Conservation (phyloP, 169 alveolate genomes). For the Babesia divergens region DNA sequence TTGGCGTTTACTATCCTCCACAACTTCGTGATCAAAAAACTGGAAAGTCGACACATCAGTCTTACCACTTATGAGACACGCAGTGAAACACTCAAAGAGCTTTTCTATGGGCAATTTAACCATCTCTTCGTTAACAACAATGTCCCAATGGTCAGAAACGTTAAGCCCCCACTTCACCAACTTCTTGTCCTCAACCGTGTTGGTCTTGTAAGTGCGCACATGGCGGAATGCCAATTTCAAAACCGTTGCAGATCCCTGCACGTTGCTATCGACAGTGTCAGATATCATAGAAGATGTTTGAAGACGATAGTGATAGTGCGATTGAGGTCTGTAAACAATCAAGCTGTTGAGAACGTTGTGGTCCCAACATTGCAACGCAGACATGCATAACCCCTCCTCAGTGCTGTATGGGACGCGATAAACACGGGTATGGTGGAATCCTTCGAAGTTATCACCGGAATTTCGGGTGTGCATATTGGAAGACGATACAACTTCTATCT, state of each 20-base stretch:
- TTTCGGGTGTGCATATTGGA: conserved; percentile 7
- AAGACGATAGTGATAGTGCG: conserved; percentile 48
- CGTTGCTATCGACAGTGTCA: background rate
- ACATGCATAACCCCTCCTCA: conserved; percentile 21
- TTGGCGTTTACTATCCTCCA: conserved; percentile 42
- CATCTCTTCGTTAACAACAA: conserved; percentile 48
- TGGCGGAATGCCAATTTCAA: conserved; percentile 42
- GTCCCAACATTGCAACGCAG: conserved; percentile 11
- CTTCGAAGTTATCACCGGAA: conserved; percentile 28
- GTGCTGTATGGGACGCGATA: conserved; percentile 37
- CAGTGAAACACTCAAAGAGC: conserved; percentile 20
- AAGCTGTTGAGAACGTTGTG: conserved; percentile 36
- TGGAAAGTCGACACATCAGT: background rate
- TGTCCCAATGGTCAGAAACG: conserved; percentile 56
- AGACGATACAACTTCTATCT: conserved; percentile 34
- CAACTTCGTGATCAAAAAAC: conserved; percentile 44
- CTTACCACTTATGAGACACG: conserved; percentile 12
- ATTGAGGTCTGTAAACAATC: conserved; percentile 56
- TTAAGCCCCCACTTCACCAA: conserved; percentile 40
- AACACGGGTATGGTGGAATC: conserved; percentile 42
- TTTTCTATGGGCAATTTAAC: conserved; percentile 1
- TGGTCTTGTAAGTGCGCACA: conserved; percentile 39
- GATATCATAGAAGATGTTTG: background rate
- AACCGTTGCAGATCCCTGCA: background rate
- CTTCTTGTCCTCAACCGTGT: conserved; percentile 12